Evolutionary conservation across 306 rosid genomes (phyloP).

Genomic region (Prunus dulcis): DNA sequence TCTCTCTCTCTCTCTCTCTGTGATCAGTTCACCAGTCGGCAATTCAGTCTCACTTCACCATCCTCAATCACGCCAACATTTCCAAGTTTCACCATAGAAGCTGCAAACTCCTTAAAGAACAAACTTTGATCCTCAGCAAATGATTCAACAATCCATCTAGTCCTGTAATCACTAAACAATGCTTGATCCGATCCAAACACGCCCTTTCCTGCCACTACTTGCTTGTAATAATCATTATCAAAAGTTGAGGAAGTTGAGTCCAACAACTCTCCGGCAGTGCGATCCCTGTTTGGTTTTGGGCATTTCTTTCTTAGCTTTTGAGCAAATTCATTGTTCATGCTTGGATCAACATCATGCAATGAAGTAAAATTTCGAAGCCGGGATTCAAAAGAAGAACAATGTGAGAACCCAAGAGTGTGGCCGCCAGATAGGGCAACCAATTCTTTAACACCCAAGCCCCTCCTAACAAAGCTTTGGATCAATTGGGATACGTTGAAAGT

Average conservation of each 20-base stretch:
- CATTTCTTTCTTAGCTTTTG: constrained; percentile 40
- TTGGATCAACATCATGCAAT: constrained; percentile 51
- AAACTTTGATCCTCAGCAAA: constrained; percentile 54
- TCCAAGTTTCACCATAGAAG: constrained; percentile 70
- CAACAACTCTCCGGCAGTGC: constrained; percentile 46
- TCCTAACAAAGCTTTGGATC: constrained; percentile 49
- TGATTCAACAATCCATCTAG: constrained; percentile 63
- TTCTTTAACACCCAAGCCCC: constrained; percentile 61
- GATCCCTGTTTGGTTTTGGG: constrained; percentile 42
- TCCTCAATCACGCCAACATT: constrained; percentile 43
- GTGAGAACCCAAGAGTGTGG: constrained; percentile 73
- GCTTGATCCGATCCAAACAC: constrained; percentile 71
- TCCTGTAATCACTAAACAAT: constrained; percentile 52
- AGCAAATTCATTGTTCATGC: constrained; percentile 43
- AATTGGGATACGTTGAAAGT: constrained; percentile 50
- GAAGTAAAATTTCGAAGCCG: constrained; percentile 45
- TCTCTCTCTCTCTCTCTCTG: neutral
- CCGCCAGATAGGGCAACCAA: constrained; percentile 79
- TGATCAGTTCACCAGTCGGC: constrained; percentile 46
- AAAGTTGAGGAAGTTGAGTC: constrained; percentile 71
- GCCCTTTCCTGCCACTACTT: constrained; percentile 45
- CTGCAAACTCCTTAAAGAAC: constrained; percentile 54
- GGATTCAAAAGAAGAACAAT: constrained; percentile 56
- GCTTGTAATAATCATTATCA: constrained; percentile 63
- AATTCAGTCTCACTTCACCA: constrained; percentile 62